Base-by-base conservation (phyloP, 1,284 basidiomycete genomes). In the Erythrobasidium hasegawianum region DNA sequence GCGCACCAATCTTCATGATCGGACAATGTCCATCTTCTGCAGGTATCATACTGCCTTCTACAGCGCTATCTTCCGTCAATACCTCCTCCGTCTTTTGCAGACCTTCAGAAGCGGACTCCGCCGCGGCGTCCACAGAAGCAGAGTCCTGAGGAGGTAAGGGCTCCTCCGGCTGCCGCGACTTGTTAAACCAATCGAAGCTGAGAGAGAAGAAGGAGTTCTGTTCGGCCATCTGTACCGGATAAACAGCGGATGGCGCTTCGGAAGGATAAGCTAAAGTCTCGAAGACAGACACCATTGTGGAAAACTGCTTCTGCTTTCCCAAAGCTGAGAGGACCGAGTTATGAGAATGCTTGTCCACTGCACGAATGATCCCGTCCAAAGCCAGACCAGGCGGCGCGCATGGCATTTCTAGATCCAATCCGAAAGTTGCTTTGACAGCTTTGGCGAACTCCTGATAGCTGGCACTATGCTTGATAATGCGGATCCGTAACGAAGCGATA, bases 261-360 rank as follows among this genome's bases (percentile, higher is more conserved):
- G 14, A 8, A 24, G n/a, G 45, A 18, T 55, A 41, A 13, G 54
- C 55, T 4, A 49, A 45, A 20, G 55, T 41, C 33, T 65, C 62
- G 22, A 65, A 58, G 7, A 65, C 22, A 2, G 55, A 57, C 10
- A 65, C 58, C 62, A 65, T 65, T 18, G 45, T 57, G 8, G 43
- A 49, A 65, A 56, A 16, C 57, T 56, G n/a, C n/a, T 20, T 41
- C n/a, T n/a, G n/a, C 5, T 24, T 26, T 4, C 45, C 62, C 22
- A 45, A 52, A 11, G n/a, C 40, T 29, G 22, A 29, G 13, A 65
- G 43, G 13, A 65, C 27, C 10, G 62, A 57, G 40, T 65, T 65
- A 24, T 57, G 1, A 11, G 56, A 29, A 16, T 65, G 45, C 14
- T 33, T 33, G 45, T 65, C 56, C 41, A 65, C 57, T 39, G 38